phyloP scores from a whole-genome alignment of 148 eudicot genomes.

The Camellia lanceoleosa region DNA sequence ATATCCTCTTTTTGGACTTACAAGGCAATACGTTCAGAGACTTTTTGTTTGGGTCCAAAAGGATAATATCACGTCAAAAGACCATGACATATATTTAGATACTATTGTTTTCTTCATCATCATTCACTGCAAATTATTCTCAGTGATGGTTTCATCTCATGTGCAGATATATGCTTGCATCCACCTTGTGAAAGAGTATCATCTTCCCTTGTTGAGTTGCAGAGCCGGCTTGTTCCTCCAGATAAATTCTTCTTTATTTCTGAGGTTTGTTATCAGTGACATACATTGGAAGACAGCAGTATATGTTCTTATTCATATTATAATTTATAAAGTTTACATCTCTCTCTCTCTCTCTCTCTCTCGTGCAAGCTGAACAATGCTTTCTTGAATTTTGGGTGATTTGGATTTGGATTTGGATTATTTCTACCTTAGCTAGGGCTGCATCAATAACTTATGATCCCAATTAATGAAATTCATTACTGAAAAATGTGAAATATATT shows the following conservation, averaged over 20 bases:
- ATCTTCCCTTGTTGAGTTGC: constrained; percentile 27
- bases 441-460: not conserved
- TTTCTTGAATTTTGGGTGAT: not conserved
- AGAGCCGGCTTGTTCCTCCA: constrained; percentile 29
- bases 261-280: constrained; percentile 28
- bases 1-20: too few relatives aligned
- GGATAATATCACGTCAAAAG: too few relatives aligned
- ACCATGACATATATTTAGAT: not conserved
- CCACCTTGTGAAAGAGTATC: constrained; percentile 32
- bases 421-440: too few relatives aligned
- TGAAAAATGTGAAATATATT: too few relatives aligned
- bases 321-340: not conserved
- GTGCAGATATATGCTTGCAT: constrained; percentile 32
- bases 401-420: too few relatives aligned
- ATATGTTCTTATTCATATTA: not conserved
- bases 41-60: not conserved
- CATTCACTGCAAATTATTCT: not conserved
- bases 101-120: not conserved
- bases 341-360: not conserved
- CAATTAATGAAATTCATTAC: too few relatives aligned
- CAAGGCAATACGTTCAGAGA: too few relatives aligned
- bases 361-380: not conserved
- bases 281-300: not conserved
- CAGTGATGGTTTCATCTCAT: constrained; percentile 10
- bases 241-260: constrained; percentile 33